These are phyloP conservation scores for Rhizophora apiculata DNA, from an alignment of 345 rosid genomes.

Conservation along the genomic window DNA sequence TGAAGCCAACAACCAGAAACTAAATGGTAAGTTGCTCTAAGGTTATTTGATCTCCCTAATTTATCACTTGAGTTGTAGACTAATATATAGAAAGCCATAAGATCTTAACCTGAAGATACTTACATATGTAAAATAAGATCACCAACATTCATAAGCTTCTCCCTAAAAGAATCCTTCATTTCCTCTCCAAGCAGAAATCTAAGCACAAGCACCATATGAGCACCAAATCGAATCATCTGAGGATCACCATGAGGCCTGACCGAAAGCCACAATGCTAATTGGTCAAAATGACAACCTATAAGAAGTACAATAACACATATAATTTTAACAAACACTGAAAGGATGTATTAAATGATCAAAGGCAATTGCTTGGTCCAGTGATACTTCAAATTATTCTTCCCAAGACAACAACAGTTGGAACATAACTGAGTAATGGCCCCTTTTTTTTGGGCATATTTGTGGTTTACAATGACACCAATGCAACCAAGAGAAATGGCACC, in stretches of 20 bases:
- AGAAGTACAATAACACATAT: neutral
- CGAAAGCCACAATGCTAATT: conserved; percentile 19
- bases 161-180: conserved; percentile 65
- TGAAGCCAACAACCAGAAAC: too few relatives aligned
- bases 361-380: neutral
- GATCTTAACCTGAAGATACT: conserved; percentile 20
- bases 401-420: neutral
- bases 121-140: conserved; percentile 91
- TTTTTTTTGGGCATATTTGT: neutral
- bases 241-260: conserved; percentile 96
- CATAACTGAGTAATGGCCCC: neutral
- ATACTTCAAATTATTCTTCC: neutral
- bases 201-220: conserved; percentile 91
- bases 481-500: neutral
- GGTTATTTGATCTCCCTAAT: too few relatives aligned
- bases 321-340: neutral
- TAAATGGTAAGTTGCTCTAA: too few relatives aligned
- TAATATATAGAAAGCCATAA: neutral
- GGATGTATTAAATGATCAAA: neutral
- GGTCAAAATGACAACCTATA: conserved; percentile 13
- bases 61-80: neutral
- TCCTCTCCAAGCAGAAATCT: conserved; percentile 70
- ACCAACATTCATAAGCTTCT: conserved; percentile 84
- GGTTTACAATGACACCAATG: neutral
- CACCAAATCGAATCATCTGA: conserved; percentile 93